Conservation (phyloP, 805 yeast genomes). For the Sporopachydermia lactativora region DNA sequence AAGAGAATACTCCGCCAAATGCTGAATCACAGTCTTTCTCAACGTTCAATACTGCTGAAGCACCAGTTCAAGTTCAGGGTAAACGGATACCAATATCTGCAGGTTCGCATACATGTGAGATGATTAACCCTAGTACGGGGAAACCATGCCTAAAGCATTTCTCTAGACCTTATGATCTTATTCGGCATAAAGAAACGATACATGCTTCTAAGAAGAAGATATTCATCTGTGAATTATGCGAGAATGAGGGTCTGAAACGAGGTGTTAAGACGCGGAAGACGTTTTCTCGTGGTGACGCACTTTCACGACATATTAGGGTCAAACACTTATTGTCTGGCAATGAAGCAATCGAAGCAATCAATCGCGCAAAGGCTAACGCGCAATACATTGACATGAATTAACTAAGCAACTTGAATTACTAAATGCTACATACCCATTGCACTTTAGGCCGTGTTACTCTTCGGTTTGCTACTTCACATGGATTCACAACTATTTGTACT, state of each 20-base stretch:
- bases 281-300: conserved; percentile 87
- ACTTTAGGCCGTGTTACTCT: too few species aligned
- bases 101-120: conserved; percentile 34
- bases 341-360: not conserved
- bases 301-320: conserved; percentile 84
- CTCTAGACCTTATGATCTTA: conserved; percentile 87
- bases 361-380: not conserved
- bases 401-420: too few species aligned
- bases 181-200: conserved; percentile 92
- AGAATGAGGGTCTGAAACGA: conserved; percentile 38
- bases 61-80: not conserved
- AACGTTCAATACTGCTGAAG: conserved; percentile 1
- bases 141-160: conserved; percentile 62
- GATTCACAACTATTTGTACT: too few species aligned
- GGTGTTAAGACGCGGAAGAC: conserved; percentile 37
- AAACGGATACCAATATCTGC: conserved; percentile 1
- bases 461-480: too few species aligned
- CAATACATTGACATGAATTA: not conserved
- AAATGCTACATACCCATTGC: too few species aligned
- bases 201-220: conserved; percentile 80
- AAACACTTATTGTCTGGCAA: conserved; percentile 45
- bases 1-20: conserved; percentile 3
- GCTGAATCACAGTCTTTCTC: not conserved
- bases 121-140: conserved; percentile 47
- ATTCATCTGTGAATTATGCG: conserved; percentile 80